Percentiles rank a stretch among this genome's conserved stretches.
phyloP scores from a whole-genome alignment of 805 yeast species.

The Myxozyma kluyveri region DNA sequence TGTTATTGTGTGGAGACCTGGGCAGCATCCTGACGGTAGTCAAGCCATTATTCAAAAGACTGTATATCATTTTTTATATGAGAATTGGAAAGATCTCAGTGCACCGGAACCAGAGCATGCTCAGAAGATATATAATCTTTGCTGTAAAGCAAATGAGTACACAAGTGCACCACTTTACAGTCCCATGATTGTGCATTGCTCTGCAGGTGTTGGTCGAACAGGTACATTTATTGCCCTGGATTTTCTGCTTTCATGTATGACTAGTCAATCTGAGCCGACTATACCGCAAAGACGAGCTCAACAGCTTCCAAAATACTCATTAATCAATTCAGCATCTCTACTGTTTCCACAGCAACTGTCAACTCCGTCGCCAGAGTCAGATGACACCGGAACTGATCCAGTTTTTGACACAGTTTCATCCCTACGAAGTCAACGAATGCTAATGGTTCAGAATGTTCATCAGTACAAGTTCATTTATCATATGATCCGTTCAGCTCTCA shows the following conservation, averaged over 20 bases:
- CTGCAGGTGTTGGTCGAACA: constrained; percentile 96
- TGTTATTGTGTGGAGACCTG: background rate
- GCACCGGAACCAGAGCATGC: constrained; percentile 50
- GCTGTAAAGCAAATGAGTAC: constrained; percentile 46
- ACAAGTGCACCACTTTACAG: constrained; percentile 38
- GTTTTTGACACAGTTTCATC: constrained; percentile 36
- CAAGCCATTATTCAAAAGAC: constrained; percentile 25
- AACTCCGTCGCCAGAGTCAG: background rate
- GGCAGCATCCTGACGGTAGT: too few species aligned
- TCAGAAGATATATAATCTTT: constrained; percentile 54
- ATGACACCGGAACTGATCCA: constrained; percentile 26
- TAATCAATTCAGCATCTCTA: constrained; percentile 1
- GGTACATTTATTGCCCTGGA: constrained; percentile 83
- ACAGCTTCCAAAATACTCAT: background rate
- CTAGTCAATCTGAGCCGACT: background rate
- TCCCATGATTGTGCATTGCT: constrained; percentile 81
- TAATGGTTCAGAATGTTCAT: constrained; percentile 44
- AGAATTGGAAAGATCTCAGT: constrained; percentile 83
- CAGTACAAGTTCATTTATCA: constrained; percentile 43
- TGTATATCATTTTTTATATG: constrained; percentile 64
- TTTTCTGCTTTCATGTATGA: constrained; percentile 38
- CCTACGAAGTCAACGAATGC: constrained; percentile 43
- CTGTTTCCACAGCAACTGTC: background rate
- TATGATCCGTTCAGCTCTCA: constrained; percentile 6
- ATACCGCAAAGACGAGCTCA: background rate